Percentiles rank a stretch among this genome's conserved stretches.
These are phyloP conservation scores for Apiosordaria backusii DNA, from an alignment of 495 filamentous ascomycete genomes.

Conservation along the genomic window DNA sequence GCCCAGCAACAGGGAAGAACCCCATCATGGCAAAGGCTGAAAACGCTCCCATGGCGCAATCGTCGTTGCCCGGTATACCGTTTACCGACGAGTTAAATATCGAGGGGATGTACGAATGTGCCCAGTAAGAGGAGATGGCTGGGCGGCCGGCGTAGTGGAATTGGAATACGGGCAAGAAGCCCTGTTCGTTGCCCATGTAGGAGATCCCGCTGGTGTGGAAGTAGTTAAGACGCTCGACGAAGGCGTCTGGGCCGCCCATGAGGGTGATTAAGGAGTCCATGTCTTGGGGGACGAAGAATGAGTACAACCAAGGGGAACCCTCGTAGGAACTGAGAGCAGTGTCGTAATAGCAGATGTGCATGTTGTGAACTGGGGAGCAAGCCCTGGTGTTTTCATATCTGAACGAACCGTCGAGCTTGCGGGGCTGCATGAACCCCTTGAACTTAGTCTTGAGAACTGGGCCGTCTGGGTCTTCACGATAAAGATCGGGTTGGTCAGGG, in stretches of 20 bases:
- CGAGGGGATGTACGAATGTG: conserved; percentile 62
- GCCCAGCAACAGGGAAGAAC: conserved; percentile 69
- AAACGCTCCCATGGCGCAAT: conserved; percentile 74
- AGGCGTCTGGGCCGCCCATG: conserved; percentile 56
- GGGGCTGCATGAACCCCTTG: conserved; percentile 65
- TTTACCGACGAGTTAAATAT: conserved; percentile 59
- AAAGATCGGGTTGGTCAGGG: conserved; percentile 37
- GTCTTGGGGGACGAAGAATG: conserved; percentile 69
- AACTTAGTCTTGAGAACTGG: conserved; percentile 43
- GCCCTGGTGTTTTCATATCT: conserved; percentile 63
- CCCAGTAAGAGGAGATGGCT: conserved; percentile 56
- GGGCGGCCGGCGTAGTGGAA: conserved; percentile 72
- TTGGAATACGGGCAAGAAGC: conserved; percentile 67
- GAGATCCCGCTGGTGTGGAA: conserved; percentile 61
- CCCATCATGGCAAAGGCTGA: conserved; percentile 66
- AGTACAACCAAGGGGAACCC: conserved; percentile 67
- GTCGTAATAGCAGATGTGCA: conserved; percentile 50
- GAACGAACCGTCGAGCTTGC: conserved; percentile 60
- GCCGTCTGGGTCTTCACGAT: conserved; percentile 21
- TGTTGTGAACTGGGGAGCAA: conserved; percentile 51
- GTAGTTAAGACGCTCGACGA: conserved; percentile 59
- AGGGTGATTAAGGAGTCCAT: conserved; percentile 57
- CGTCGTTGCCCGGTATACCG: conserved; percentile 73
- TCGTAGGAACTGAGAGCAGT: conserved; percentile 68
- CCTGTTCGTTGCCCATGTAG: conserved; percentile 72